phyloP scores from a whole-genome alignment of 208 protist genomes.

The Leishmania tarentolae region DNA sequence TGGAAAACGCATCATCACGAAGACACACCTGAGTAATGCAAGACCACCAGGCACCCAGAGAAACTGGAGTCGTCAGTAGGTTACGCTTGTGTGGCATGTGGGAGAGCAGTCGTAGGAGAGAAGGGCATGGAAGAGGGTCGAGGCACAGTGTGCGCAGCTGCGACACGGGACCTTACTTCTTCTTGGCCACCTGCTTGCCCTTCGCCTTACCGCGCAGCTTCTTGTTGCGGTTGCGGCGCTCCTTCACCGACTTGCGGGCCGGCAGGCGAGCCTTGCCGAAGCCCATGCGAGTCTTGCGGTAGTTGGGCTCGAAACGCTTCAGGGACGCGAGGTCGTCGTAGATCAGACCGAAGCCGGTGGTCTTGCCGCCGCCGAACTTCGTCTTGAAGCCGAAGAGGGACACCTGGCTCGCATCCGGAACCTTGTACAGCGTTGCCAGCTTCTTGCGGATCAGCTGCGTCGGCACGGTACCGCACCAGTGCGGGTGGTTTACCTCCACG shows the following conservation, averaged over 20 bases:
- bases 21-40: neutral
- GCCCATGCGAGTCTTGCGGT: conserved; percentile 96
- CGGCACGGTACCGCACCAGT: conserved; percentile 93
- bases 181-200: conserved; percentile 90
- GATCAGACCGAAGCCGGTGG: conserved; percentile 99
- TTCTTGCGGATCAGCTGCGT: conserved; percentile 95
- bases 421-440: conserved; percentile 98
- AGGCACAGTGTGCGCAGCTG: neutral
- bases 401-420: conserved; percentile 94
- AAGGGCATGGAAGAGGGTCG: neutral
- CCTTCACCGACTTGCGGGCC: conserved; percentile 98
- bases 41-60: neutral
- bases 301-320: conserved; percentile 98
- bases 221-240: conserved; percentile 99
- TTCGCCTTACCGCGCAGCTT: conserved; percentile 98
- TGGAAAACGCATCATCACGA: neutral
- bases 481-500: conserved; percentile 88
- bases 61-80: neutral
- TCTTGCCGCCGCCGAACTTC: conserved; percentile 99
- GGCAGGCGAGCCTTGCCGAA: conserved; percentile 87
- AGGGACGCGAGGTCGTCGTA: conserved; percentile 97
- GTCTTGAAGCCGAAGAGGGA: conserved; percentile 98
- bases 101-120: neutral
- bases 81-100: neutral
- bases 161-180: conserved; percentile 79